These are phyloP conservation scores for Penicillium cataractarum DNA, from an alignment of 495 filamentous ascomycete species.

Conservation along the genomic window DNA sequence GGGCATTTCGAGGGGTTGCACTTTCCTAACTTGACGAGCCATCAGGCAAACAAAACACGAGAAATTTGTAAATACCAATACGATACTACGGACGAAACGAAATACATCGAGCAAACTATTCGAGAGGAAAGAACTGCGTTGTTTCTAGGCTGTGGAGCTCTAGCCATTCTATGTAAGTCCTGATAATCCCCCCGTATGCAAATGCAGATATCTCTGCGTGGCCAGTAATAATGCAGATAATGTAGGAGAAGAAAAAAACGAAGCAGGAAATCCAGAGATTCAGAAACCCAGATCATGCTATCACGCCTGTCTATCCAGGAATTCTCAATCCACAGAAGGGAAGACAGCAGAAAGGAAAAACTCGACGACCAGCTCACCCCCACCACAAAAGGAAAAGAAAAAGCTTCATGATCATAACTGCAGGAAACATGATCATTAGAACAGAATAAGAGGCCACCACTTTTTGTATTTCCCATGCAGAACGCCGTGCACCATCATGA, in stretches of 20 bases:
- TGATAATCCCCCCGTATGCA: conserved; percentile 13
- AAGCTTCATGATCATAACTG: conserved; percentile 5
- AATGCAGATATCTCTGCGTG: conserved; percentile 13
- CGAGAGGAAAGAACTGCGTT: not conserved
- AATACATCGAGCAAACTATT: no score
- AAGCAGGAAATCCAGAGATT: not conserved
- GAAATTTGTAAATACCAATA: no score
- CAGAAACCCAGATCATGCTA: not conserved
- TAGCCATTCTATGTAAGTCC: conserved; percentile 18
- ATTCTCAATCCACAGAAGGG: not conserved
- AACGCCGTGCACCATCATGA: conserved; percentile 20
- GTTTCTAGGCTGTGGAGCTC: not conserved
- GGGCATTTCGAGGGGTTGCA: not conserved
- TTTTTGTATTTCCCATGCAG: conserved; percentile 18
- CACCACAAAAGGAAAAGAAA: no score
- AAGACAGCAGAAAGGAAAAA: conserved; percentile 2
- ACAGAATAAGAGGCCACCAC: conserved; percentile 4
- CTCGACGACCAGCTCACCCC: not conserved
- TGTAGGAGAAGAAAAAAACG: not conserved
- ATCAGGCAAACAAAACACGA: no score
- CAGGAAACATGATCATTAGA: not conserved
- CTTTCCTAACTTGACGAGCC: not conserved
- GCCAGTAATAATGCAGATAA: not conserved
- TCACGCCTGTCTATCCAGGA: conserved; percentile 11
- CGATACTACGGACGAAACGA: no score